Evolutionary conservation across 495 filamentous ascomycete genomes (phyloP), one percentile per base, ranked within the genome.

Genomic region (Penicillium cinerascens): DNA sequence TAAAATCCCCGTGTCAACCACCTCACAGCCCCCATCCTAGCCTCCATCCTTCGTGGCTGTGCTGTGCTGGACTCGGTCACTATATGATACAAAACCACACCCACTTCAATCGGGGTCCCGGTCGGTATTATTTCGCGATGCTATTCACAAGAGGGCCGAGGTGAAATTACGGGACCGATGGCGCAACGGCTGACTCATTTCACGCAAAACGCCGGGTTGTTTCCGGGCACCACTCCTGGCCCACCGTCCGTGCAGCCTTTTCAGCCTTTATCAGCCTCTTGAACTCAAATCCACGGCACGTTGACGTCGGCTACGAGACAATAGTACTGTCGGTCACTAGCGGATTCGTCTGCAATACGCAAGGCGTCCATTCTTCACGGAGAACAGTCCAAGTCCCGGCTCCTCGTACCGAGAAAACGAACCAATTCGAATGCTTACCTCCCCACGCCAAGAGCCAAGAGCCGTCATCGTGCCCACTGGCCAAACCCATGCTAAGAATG

Each of bases 371-470:
- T 33, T 33, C 29, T 15, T 33, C 29, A 33, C 11, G 11, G 29
- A 3, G 8, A 13, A 33, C 41, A 39, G 6, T 39, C 1, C 5
- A 20, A 39, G 18, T 39, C n/a, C 35, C 23, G 50, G 56, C 49
- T 54, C 27, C 38, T 50, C 16, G 23, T 49, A 47, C 56, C 53
- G 56, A 56, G 46, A 40, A 41, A 25, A 20, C 44, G 43, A 51
- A 15, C 37, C 53, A 51, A 56, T 49, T 44, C 38, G 37, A 42
- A 18, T 20, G 11, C 39, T 15, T 25, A 50, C n/a, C n/a, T 51
- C 52, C 37, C 25, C 44, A 55, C 54, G 60, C 60, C 57, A 61
- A 63, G 57, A 40, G 51, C 54, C 60, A 55, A 52, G 51, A 45
- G 35, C 47, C 48, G 36, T 49, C 51, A 52, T 54, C 50, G 52